Evolutionary conservation across 768 basidiomycete genomes (phyloP).

Genomic region (Rhizopogon roseolus): DNA sequence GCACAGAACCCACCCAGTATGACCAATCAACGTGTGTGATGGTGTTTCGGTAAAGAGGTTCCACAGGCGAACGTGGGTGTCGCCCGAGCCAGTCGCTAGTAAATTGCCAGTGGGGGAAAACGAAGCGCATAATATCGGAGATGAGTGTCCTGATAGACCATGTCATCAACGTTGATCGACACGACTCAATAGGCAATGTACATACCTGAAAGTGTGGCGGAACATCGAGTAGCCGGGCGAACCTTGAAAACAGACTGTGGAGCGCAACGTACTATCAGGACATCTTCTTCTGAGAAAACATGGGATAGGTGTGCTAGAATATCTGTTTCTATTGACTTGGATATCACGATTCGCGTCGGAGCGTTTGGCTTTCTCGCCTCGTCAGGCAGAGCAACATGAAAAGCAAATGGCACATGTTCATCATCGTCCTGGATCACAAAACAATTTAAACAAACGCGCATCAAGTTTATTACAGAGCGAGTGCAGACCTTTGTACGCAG

Average conservation of each 20-base stretch:
- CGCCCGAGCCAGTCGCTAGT: slow-evolving; percentile 93
- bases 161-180: slow-evolving; percentile 6
- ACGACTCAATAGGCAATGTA: slow-evolving; percentile 6
- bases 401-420: slow-evolving; percentile 91
- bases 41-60: slow-evolving; percentile 91
- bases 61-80: slow-evolving; percentile 91
- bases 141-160: slow-evolving; percentile 64
- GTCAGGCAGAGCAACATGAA: slow-evolving; percentile 76
- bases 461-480: background rate
- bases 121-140: slow-evolving; percentile 90
- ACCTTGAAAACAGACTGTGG: slow-evolving; percentile 96
- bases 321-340: too few relatives aligned
- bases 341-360: slow-evolving; percentile 77
- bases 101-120: slow-evolving; percentile 92
- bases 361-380: slow-evolving; percentile 40
- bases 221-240: slow-evolving; percentile 90
- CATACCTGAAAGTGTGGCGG: slow-evolving; percentile 82
- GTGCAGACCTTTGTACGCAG: slow-evolving; percentile 64
- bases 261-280: too few relatives aligned
- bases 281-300: too few relatives aligned
- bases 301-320: too few relatives aligned
- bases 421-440: slow-evolving; percentile 40
- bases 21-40: slow-evolving; percentile 80
- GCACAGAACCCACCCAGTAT: slow-evolving; percentile 94
- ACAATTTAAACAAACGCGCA: background rate